Evolutionary conservation across 176 grass and related monocot species (phyloP).

Genomic region (Ensete glaucum): DNA sequence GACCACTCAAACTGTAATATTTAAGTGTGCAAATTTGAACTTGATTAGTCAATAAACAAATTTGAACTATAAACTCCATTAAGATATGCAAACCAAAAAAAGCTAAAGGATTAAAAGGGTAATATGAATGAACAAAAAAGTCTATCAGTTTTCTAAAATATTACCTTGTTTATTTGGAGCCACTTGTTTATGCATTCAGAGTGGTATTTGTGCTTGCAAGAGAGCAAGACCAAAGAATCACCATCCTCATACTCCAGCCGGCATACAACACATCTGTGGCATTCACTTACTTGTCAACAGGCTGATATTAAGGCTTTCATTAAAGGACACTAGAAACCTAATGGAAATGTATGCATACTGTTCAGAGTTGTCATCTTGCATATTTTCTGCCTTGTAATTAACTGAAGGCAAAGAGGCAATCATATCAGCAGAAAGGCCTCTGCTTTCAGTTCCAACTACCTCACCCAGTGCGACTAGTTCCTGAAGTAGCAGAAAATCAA

Average conservation of each 20-base stretch:
- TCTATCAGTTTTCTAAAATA: background rate
- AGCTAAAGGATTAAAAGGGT: background rate
- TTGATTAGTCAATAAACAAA: background rate
- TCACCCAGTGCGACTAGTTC: slow-evolving; percentile 93
- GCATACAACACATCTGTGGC: slow-evolving; percentile 83
- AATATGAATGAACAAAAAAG: background rate
- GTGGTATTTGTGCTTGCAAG: slow-evolving; percentile 92
- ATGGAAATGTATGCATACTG: slow-evolving; percentile 57
- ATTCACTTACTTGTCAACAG: slow-evolving; percentile 8
- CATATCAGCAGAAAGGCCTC: slow-evolving; percentile 77
- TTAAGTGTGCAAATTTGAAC: background rate
- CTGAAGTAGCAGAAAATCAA: slow-evolving; percentile 34
- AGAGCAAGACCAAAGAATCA: slow-evolving; percentile 73
- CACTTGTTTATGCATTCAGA: slow-evolving; percentile 91
- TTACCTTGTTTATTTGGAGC: slow-evolving; percentile 99
- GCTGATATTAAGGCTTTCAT: slow-evolving; percentile 11
- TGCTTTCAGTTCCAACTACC: slow-evolving; percentile 81
- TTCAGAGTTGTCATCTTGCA: slow-evolving; percentile 73
- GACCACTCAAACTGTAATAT: too few species aligned
- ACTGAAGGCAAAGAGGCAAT: slow-evolving; percentile 91
- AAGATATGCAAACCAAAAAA: background rate
- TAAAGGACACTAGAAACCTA: slow-evolving; percentile 21
- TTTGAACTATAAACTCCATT: background rate
- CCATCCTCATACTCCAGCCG: slow-evolving; percentile 92
- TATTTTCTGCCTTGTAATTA: slow-evolving; percentile 66